A percentile compares a stretch with the other conserved stretches of the same genome.
phyloP scores from a whole-genome alignment of 495 filamentous ascomycete genomes.

The Aspergillus sparsus region DNA sequence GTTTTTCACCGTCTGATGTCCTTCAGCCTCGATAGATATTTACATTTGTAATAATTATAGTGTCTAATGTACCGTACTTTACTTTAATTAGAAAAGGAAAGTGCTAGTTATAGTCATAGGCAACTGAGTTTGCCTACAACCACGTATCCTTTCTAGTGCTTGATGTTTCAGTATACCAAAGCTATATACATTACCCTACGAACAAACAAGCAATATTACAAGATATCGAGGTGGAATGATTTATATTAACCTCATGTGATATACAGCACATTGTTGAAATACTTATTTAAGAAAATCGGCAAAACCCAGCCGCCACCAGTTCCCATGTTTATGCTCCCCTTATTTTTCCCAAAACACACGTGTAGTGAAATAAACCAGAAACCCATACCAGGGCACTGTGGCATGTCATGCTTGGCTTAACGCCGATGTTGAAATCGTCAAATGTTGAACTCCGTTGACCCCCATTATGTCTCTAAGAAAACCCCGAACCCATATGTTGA shows the following conservation, averaged over 20 bases:
- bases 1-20: too few relatives aligned
- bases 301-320: conserved; percentile 19
- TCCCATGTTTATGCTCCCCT: conserved; percentile 19
- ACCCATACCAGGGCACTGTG: conserved; percentile 23
- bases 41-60: too few relatives aligned
- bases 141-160: too few relatives aligned
- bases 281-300: conserved; percentile 24
- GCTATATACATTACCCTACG: too few relatives aligned
- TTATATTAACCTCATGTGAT: conserved; percentile 23
- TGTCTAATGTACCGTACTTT: too few relatives aligned
- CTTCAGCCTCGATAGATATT: too few relatives aligned
- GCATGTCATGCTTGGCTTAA: conserved; percentile 37
- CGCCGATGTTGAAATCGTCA: conserved; percentile 65
- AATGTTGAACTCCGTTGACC: conserved; percentile 55
- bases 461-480: conserved; percentile 49
- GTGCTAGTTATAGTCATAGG: too few relatives aligned
- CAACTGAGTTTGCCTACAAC: too few relatives aligned
- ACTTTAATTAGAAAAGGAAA: too few relatives aligned
- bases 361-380: conserved; percentile 17
- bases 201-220: too few relatives aligned
- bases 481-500: conserved; percentile 51
- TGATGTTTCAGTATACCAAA: too few relatives aligned
- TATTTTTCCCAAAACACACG: conserved; percentile 13
- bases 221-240: neutral
- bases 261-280: conserved; percentile 37